phyloP scores from a whole-genome alignment of 768 basidiomycete species.

The Porphyrellus cyaneotinctus region DNA sequence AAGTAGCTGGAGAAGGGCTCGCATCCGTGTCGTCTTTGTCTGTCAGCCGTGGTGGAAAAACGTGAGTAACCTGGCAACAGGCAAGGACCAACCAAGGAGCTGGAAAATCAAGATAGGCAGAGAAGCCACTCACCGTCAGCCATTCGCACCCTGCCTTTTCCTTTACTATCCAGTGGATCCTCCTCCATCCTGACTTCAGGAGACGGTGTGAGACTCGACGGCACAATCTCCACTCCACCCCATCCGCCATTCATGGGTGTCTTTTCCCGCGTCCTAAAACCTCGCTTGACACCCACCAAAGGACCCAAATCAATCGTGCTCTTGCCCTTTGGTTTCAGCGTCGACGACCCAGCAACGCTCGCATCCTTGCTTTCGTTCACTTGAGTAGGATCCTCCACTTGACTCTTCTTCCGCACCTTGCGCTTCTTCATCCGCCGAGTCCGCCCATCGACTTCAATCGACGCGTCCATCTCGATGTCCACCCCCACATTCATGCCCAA shows the following conservation, averaged over 20 bases:
- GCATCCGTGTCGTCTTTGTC: conserved; percentile 15
- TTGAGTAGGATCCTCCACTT: conserved; percentile 29
- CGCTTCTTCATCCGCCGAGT: conserved; percentile 16
- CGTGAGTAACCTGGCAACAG: neutral
- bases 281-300: conserved; percentile 54
- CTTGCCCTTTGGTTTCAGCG: neutral
- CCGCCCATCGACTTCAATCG: conserved; percentile 4
- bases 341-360: neutral
- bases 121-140: conserved; percentile 21
- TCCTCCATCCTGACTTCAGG: conserved; percentile 14
- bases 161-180: conserved; percentile 7
- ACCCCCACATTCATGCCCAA: conserved; percentile 26
- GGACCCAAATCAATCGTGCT: conserved; percentile 53
- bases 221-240: conserved; percentile 57
- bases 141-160: conserved; percentile 17
- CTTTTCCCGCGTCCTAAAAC: conserved; percentile 59
- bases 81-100: neutral
- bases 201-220: conserved; percentile 22
- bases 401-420: conserved; percentile 19
- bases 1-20: conserved; percentile 16
- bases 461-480: conserved; percentile 20
- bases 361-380: neutral
- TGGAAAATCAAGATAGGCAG: neutral
- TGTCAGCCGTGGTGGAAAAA: neutral
- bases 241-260: conserved; percentile 57